Evolutionary conservation across 768 basidiomycete species (phyloP).

Genomic region (Rhodotorula graminis): DNA sequence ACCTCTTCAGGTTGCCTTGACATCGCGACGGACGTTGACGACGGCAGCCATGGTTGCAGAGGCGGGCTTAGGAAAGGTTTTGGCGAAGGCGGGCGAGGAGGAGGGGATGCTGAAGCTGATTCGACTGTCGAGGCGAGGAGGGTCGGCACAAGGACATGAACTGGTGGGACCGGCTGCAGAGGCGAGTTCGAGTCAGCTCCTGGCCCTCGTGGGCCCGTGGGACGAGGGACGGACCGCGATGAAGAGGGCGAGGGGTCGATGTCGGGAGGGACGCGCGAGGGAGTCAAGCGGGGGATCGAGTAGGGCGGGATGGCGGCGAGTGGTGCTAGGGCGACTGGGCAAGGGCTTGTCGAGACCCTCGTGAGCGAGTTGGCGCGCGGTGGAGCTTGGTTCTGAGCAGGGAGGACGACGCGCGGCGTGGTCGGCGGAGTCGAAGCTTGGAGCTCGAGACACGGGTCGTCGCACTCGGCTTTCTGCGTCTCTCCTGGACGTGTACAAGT

Average conservation of each 20-base stretch:
- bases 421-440: no score
- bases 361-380: background rate
- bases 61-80: background rate
- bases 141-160: background rate
- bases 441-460: no score
- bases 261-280: background rate
- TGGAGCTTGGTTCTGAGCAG: background rate
- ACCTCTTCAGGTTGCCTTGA: no score
- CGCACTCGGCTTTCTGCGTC: no score
- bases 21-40: conserved; percentile 91
- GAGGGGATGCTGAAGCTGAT: background rate
- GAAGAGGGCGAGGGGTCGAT: background rate
- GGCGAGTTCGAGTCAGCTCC: background rate
- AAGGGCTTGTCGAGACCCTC: no score
- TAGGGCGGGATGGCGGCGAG: background rate
- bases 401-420: no score
- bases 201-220: background rate
- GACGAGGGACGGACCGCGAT: background rate
- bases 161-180: background rate
- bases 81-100: background rate
- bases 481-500: no score
- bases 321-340: background rate
- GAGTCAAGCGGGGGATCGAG: no score
- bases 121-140: background rate
- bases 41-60: conserved; percentile 70